Base-by-base conservation (phyloP, 208 protist genomes). In the Trichomonas tenax region DNA sequence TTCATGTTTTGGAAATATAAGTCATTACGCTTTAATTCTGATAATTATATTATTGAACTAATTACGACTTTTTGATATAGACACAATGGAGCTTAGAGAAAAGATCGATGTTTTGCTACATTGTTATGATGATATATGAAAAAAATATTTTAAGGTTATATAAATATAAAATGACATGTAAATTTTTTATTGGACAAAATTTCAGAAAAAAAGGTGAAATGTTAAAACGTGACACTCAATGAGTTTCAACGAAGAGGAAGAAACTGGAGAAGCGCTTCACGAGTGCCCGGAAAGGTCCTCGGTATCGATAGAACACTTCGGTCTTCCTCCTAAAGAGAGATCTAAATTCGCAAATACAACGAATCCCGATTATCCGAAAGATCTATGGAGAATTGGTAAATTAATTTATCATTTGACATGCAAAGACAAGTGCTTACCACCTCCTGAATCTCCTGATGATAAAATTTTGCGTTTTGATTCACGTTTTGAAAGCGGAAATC, bases 401-500 rank as follows among this genome's bases (percentile, higher is more conserved):
- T 51, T 93, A 23, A 51, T 93, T 38, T 93, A 93, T 38, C 15
- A 40, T 93, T 48, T 93, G 2, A 51, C 17, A 58, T 31, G 46
- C 15, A 23, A 34, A 51, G 86, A 93, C 11, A 93, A 93, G 46
- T 44, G 21, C 38, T 9, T 51, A 15, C 86, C 86, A 49, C 44
- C 40, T 38, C 86, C 86, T 48, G 10, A 34, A 15, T 51, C 86
- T 36, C 86, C 86, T 51, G 40, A 48, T 51, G 86, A 93, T 38
- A 93, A 34, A 34, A 51, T 41, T 51, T 93, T 93, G 26, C 40
- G 86, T 11, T 93, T 93, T 93, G 86, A 93, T 93, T 93, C 86
- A 38, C 9, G 44, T 15, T 93, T 93, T 38, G 86, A 93, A 93
- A 93, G 86, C 51, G 86, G 86, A 93, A 93, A 93, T 51, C 36